Evolutionary conservation across 768 basidiomycete species (phyloP).

Genomic region (Gelatoporia subvermispora): DNA sequence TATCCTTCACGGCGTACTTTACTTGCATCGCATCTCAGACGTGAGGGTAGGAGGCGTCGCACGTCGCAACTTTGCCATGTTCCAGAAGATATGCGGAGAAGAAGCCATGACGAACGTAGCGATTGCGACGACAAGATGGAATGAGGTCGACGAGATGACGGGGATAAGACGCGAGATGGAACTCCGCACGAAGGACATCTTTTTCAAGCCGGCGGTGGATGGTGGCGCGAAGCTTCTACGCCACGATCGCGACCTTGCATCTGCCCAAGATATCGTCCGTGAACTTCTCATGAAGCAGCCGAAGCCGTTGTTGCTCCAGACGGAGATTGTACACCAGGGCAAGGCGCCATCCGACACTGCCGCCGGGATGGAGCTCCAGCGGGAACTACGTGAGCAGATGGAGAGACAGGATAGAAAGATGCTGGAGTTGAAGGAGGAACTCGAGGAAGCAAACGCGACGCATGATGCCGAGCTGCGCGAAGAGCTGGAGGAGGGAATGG

Average conservation of each 20-base stretch:
- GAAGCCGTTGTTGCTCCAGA: conserved; percentile 12
- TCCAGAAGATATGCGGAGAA: conserved; percentile 12
- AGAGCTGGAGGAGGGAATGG: conserved; percentile 26
- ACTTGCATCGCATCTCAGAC: conserved; percentile 26
- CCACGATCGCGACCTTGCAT: neutral
- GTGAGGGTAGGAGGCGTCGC: conserved; percentile 15
- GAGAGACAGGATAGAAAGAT: conserved; percentile 9
- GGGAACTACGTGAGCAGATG: conserved; percentile 8
- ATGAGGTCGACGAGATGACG: neutral
- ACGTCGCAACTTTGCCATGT: conserved; percentile 11
- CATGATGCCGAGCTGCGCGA: conserved; percentile 37
- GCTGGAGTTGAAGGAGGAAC: conserved; percentile 15
- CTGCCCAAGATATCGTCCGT: neutral
- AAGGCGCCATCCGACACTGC: conserved; percentile 12
- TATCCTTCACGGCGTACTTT: conserved; percentile 23
- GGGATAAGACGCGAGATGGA: conserved; percentile 6
- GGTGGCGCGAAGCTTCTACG: conserved; percentile 3
- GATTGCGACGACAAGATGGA: conserved; percentile 17
- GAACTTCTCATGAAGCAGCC: conserved; percentile 1
- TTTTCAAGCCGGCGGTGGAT: conserved; percentile 12
- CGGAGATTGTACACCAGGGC: conserved; percentile 14
- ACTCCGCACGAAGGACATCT: conserved; percentile 6
- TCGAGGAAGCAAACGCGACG: conserved; percentile 8
- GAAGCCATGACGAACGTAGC: conserved; percentile 11
- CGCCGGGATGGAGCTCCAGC: conserved; percentile 9